Percentiles rank a stretch among this genome's conserved stretches.
Conservation (phyloP, 164 flowering plant species). For the Nymphaea colorata region DNA sequence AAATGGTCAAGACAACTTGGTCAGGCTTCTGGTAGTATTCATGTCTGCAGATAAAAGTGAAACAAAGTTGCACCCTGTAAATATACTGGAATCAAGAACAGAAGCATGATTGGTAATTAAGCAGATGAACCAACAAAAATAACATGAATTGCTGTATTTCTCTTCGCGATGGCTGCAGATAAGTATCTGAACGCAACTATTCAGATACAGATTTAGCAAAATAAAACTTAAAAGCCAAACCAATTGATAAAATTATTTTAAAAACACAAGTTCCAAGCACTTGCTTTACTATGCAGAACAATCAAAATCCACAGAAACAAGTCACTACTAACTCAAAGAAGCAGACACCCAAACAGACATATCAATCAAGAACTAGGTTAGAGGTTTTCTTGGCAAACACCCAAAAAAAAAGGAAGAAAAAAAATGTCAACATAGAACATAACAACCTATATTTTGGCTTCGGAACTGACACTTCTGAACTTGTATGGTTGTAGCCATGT, state of each 20-base stretch:
- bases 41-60: slow-evolving; percentile 40
- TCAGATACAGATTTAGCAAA: not conserved
- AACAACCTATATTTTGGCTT: slow-evolving; percentile 68
- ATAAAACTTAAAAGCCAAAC: not conserved
- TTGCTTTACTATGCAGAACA: too few species aligned
- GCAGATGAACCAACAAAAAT: not conserved
- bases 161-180: not conserved
- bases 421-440: not conserved
- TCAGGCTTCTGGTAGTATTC: slow-evolving; percentile 85
- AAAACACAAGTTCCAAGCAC: too few species aligned
- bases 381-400: not conserved
- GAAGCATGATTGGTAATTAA: not conserved
- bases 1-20: slow-evolving; percentile 80
- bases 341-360: too few species aligned
- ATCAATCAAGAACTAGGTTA: too few species aligned
- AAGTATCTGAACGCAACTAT: not conserved
- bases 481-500: slow-evolving; percentile 13
- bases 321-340: too few species aligned
- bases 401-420: too few species aligned
- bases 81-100: not conserved
- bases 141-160: not conserved
- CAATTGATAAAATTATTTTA: not conserved
- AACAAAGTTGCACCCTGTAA: not conserved
- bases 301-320: too few species aligned
- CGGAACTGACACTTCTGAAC: slow-evolving; percentile 9